phyloP scores from a whole-genome alignment of 2,329 filamentous ascomycete genomes.

The Fusarium oligoseptatum region DNA sequence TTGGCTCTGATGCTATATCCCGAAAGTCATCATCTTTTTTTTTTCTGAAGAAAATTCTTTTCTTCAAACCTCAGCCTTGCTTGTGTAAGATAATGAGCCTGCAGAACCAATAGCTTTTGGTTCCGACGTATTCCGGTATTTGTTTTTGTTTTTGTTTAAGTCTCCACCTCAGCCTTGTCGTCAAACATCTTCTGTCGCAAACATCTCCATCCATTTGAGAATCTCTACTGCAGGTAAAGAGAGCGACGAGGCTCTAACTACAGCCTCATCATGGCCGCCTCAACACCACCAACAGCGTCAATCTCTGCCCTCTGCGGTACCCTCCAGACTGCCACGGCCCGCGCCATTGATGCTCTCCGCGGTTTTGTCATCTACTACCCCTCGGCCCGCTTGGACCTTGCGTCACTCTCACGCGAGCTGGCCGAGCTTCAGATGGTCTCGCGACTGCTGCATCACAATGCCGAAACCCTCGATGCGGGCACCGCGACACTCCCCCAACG shows the following conservation, averaged over 20 bases:
- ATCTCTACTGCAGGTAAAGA: not conserved
- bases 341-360: slow-evolving; percentile 38
- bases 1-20: slow-evolving; percentile 2
- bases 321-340: slow-evolving; percentile 37
- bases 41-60: not conserved
- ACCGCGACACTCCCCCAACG: slow-evolving; percentile 22
- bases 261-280: slow-evolving; percentile 17
- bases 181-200: slow-evolving; percentile 2
- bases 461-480: slow-evolving; percentile 30
- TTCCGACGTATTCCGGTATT: slow-evolving; percentile 1
- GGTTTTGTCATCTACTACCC: slow-evolving; percentile 43
- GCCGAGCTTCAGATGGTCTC: slow-evolving; percentile 45
- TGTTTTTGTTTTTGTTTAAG: not conserved
- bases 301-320: slow-evolving; percentile 38
- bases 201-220: not conserved
- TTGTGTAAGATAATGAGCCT: not conserved
- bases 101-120: not conserved
- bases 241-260: not conserved
- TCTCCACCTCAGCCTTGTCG: not conserved
- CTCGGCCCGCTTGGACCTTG: slow-evolving; percentile 41
- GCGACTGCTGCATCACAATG: slow-evolving; percentile 44
- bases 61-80: not conserved
- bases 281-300: slow-evolving; percentile 6
- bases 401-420: slow-evolving; percentile 46
- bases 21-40: not conserved